Base-by-base conservation (phyloP, 2,329 filamentous ascomycete genomes). In the Rhytidhysteron rufulum region DNA sequence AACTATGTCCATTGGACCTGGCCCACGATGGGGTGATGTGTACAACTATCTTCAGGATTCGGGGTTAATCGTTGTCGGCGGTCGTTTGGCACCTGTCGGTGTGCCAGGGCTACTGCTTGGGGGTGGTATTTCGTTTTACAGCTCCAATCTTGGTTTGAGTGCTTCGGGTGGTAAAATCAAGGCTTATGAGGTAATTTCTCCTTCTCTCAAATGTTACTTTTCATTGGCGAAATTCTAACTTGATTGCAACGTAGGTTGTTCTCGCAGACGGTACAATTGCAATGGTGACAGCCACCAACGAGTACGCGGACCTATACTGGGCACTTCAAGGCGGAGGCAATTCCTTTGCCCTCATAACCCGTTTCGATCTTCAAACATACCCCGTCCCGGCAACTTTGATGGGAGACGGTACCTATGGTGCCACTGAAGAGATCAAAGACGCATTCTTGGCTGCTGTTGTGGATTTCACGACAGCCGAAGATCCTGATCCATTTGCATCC, bases 291-390 rank as follows among this genome's bases (percentile, higher is more conserved):
- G 50, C 49, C 3, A 51, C 46, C 20, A n/a, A n/a, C n/a, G 24
- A 39, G 3, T 52, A 62, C 37, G 48, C 57, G 4, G 58, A 63
- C 37, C 50, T 63, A 5, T 63, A 54, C 43, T 64, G 58, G 59
- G 58, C 58, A 2, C 43, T 63, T 13, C 43, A 50, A 18, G 57
- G 58, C 8, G 54, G 54, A 16, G 50, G 54, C 7, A 53, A 51
- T 37, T 47, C 43, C 11, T 53, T 53, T 32, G 48, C 42, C n/a
- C 10, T 53, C 6, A 38, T 53, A 13, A 53, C 49, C 3, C 44
- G 43, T 15, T 51, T 53, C 37, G 41, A 48, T 11, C 31, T 48
- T 3, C 42, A 47, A 17, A 52, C 49, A 9, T 46, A 45, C 30
- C 35, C 37, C 2, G 37, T 36, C 15, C 36, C 29, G 10, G 40